Evolutionary conservation across 805 yeast genomes (phyloP), one percentile per base, ranked within the genome.

Genomic region (Phaffomyces opuntiae): DNA sequence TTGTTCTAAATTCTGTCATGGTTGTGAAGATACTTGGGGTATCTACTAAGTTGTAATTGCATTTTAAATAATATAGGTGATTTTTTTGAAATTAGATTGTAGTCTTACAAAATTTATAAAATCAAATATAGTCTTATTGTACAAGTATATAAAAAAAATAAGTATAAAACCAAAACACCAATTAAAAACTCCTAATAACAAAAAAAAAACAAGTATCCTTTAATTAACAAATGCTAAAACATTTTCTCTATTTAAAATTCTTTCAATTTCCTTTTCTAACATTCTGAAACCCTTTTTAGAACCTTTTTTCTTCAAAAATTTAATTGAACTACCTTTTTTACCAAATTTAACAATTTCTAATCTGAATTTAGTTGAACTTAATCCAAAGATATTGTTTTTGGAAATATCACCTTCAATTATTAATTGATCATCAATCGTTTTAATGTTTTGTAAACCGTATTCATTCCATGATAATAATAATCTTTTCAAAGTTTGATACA

Each of bases 1-100:
- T 6, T 93, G 98, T 67, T 86, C 96, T 53, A 93, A 93, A 68
- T 89, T 93, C 72, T 91, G 98, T 66, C 98, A 93, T 62, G 99
- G 99, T 42, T 88, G 96, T 61, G 99, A 93, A 70, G 99, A 93
- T 67, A 95, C 95, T 26, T 93, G 99, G 98, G 82, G 80, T 39
- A 90, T 93, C 58, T 57, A 62, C 44, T 59, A 46, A 48, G 16
- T 11, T 14, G 17, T 24, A 5, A 35, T 29, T 34, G 39, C 33
- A 34, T 38, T 32, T 41, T 38, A 5, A 29, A 29, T 26, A 27
- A 27, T 37, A 24, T 33, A 34, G 45, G 29, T 36, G 25, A 11
- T 9, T 16, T 42, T 25, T 33, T 21, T 19, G 12, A n/a, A 9
- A 11, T 11, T 29, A 6, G 3, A 24, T 21, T 21, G 9, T 14